Evolutionary conservation across 805 yeast species (phyloP), one percentile per base, ranked within the genome.

Genomic region (Huiozyma naganishii): DNA sequence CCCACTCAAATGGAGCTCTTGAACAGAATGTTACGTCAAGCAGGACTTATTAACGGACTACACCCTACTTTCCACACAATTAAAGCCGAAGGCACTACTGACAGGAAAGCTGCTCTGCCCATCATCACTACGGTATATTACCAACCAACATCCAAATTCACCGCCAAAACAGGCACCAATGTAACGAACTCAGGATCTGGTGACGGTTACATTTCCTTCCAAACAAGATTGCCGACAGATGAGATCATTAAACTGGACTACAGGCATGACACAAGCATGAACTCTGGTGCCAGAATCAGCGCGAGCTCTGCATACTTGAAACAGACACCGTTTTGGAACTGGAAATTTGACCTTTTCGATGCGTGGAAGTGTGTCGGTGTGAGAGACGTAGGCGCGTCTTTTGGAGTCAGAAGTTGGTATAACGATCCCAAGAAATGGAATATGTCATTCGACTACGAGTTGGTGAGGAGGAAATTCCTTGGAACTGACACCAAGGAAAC

Each of bases 171-270:
- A 1, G 99, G 99, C 4, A 92, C 97, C 1, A 89, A 88, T 61
- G 76, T 92, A 6, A 97, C 97, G 1, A 90, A 92, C 58, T 45
- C 48, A 8, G 95, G 95, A 30, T 97, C 92, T 67, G 98, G 97
- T 29, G 57, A 85, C 57, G 97, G 97, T 1, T 88, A 89, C 57
- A 71, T 87, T 39, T 80, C 85, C 30, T 76, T 89, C 44, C 88
- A 79, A 60, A 39, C 54, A 46, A 81, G 81, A 54, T 65, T 74
- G 7, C 72, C 80, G 50, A 81, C 80, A n/a, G 87, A 83, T 11
- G 89, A 82, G 56, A 65, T 65, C 6, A 52, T 83, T 11, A 65
- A 73, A 11, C 47, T 79, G 11, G 79, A 79, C 47, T 71, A 76
- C 44, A 78, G 79, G 6, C 64, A 73, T 27, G 83, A 83, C 17